phyloP scores from a whole-genome alignment of 2,329 filamentous ascomycete genomes.

The Paraconiothyrium sp. region DNA sequence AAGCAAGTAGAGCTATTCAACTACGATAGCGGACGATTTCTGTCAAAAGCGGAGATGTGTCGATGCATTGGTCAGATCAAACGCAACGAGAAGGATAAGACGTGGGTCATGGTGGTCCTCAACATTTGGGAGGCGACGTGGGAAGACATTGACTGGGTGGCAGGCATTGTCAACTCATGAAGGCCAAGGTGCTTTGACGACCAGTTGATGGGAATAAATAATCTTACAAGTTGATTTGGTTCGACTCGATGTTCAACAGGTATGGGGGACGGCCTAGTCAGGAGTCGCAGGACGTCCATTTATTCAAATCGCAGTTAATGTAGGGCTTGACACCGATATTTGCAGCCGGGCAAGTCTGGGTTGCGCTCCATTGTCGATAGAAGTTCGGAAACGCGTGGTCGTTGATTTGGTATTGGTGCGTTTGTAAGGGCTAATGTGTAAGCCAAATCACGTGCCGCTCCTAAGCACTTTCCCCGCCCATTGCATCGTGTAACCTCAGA shows the following conservation, averaged over 20 bases:
- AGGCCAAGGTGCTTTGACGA: not conserved
- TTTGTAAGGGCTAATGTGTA: constrained; percentile 14
- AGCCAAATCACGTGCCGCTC: constrained; percentile 12
- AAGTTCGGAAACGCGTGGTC: constrained; percentile 8
- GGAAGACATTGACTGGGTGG: constrained; percentile 64
- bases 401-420: constrained; percentile 20
- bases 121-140: constrained; percentile 63
- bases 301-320: no score
- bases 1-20: constrained; percentile 57
- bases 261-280: not conserved
- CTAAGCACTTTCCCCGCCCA: constrained; percentile 18
- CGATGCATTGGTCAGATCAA: constrained; percentile 61
- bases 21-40: constrained; percentile 56
- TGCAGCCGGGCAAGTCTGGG: not conserved
- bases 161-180: constrained; percentile 52
- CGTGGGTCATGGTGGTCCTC: constrained; percentile 57
- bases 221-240: not conserved
- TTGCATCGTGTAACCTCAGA: constrained; percentile 3
- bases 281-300: not conserved
- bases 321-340: not conserved
- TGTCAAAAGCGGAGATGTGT: constrained; percentile 55
- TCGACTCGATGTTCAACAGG: not conserved
- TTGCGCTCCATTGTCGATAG: not conserved
- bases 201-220: not conserved
- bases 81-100: constrained; percentile 50